Conservation (phyloP, 305 asterid genomes). For the Fraxinus paxiana region DNA sequence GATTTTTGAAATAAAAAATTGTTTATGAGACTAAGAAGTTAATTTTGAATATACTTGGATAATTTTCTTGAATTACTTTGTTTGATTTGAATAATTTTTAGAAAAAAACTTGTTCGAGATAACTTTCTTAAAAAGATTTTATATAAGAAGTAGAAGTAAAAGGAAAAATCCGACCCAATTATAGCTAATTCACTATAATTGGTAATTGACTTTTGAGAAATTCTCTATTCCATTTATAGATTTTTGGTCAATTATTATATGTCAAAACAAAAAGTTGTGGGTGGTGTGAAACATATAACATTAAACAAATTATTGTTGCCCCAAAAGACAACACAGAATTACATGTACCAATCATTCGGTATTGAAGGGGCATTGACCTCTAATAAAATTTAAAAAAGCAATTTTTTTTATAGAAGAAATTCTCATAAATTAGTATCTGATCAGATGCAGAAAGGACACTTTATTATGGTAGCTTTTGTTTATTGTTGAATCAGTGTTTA, state of each 20-base stretch:
- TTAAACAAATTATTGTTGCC: constrained; percentile 12
- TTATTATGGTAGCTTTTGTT: too few relatives aligned
- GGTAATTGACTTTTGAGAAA: background rate
- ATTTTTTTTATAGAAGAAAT: too few relatives aligned
- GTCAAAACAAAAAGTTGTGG: background rate
- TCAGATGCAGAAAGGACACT: background rate
- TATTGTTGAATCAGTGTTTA: too few relatives aligned
- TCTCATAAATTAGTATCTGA: background rate
- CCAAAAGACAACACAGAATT: constrained; percentile 23
- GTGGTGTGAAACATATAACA: background rate
- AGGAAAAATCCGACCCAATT: background rate
- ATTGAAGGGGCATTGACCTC: background rate
- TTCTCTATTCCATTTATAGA: background rate
- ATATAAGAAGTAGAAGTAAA: background rate
- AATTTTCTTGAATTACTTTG: background rate
- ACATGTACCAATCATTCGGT: constrained; percentile 25
- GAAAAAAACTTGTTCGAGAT: too few relatives aligned
- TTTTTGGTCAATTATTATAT: constrained; percentile 11
- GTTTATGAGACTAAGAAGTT: too few relatives aligned
- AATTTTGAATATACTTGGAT: background rate
- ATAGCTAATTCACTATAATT: background rate
- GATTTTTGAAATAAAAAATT: background rate
- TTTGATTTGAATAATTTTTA: background rate
- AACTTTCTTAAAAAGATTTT: background rate
- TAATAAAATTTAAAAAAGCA: background rate